These are phyloP conservation scores for Trametes maxima DNA, from an alignment of 768 basidiomycete species.

Conservation along the genomic window DNA sequence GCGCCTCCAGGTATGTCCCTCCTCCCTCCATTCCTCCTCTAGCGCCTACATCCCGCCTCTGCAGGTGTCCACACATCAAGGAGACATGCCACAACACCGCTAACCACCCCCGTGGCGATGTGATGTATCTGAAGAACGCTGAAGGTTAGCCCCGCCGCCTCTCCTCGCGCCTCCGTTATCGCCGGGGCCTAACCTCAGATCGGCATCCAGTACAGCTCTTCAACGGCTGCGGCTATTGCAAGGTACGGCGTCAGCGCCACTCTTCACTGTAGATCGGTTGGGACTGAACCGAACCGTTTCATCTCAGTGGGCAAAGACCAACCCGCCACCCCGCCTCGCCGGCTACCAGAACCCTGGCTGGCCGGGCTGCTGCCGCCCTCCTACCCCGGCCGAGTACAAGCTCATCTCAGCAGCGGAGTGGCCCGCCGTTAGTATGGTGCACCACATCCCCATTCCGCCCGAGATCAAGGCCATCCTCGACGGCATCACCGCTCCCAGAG, in stretches of 20 bases:
- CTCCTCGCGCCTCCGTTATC: constrained; percentile 25
- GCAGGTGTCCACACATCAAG: constrained; percentile 75
- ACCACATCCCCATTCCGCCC: constrained; percentile 70
- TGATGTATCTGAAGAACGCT: constrained; percentile 83
- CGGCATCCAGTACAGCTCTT: constrained; percentile 65
- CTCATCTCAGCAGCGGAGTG: constrained; percentile 75
- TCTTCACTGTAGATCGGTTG: constrained; percentile 9
- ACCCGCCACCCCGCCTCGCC: constrained; percentile 53
- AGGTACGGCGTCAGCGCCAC: constrained; percentile 51
- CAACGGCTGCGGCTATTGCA: constrained; percentile 90
- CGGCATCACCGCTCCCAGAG: constrained; percentile 41
- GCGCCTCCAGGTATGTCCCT: constrained; percentile 49
- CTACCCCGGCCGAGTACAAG: constrained; percentile 57
- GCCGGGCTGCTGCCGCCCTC: constrained; percentile 90
- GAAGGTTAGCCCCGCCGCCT: constrained; percentile 58
- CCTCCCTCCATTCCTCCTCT: constrained; percentile 18
- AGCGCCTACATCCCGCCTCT: constrained; percentile 29
- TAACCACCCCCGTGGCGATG: constrained; percentile 74
- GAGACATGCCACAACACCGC: constrained; percentile 77
- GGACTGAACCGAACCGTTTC: constrained; percentile 26
- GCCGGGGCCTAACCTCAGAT: constrained; percentile 24
- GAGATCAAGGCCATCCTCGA: constrained; percentile 73
- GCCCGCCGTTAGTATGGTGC: constrained; percentile 76
- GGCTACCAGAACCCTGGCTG: constrained; percentile 75
- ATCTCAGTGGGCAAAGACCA: constrained; percentile 69